Evolutionary conservation across 805 yeast species (phyloP), one percentile per base, ranked within the genome.

Genomic region (Diddensiella santjacobensis): DNA sequence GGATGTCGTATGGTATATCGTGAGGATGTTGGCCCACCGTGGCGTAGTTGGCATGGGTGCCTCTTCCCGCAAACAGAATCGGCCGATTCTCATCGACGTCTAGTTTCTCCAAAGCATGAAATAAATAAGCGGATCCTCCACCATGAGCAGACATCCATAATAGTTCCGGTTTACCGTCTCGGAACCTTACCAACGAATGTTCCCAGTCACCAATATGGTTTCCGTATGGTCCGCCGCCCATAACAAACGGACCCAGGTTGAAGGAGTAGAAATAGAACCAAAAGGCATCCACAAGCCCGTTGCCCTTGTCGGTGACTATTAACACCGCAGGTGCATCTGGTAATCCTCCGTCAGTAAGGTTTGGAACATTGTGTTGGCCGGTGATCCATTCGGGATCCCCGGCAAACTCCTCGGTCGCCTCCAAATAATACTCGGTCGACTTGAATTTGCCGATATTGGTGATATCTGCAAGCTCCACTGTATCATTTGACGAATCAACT

Each of bases 201-300:
- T 91, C 99, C 99, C 99, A 91, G 69, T 91, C 99, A 4, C 98
- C 99, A 29, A 93, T 81, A 62, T 91, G 99, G 63, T 91, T 86
- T 0, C 99, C 99, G 71, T 84, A 93, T 0, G 99, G 99, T 0
- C 99, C 99, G 31, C 79, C 77, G 2, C 98, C 98, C 97, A 91
- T 89, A 6, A 91, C 97, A 68, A 83, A 91, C 0, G 99, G 97
- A 0, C 99, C 99, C 55, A 87, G 71, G 63, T 91, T 91, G 71
- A 91, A 91, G 1, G 96, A 84, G 63, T 93, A 91, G 62, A 91
- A 91, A 62, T 87, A 90, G 65, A 91, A 93, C 97, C 98, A 91
- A 63, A 79, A 91, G 0, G 97, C 87, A 64, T 91, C 99, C 0
- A 90, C 85, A 87, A 93, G 83, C 2, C 96, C 96, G 57, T 88